Evolutionary conservation across 257 asterid species (phyloP), one percentile per base, ranked within the genome.

Genomic region (Solanum pimpinellifolium): DNA sequence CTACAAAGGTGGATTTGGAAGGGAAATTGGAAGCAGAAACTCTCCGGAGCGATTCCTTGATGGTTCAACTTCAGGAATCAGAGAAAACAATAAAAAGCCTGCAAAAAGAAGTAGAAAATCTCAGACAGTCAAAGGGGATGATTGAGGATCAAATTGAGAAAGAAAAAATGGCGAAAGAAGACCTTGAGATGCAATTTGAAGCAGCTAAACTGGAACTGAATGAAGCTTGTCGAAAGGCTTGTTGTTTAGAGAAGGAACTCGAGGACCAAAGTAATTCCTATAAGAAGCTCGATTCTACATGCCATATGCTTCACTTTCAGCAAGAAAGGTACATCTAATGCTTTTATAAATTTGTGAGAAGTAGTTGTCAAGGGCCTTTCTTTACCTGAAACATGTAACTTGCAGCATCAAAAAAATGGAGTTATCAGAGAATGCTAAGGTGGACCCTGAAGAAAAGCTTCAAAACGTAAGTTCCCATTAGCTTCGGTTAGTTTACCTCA

Each of bases 381-480:
- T 39, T 83, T 84, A 80, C 75, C 90, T 90, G 60, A 92, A 88
- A 75, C 42, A 15, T 86, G 39, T 82, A 44, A 60, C 88, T 89
- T 92, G 83, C 95, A 93, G 96, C 89, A 86, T 70, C 81, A 42
- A 86, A 70, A 85, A 87, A 83, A 88, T 85, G 87, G 92, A 86
- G 90, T 87, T 44, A 87, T 82, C 86, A 49, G 90, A 88, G 56
- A 89, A 88, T 85, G 90, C 68, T 5, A 44, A 86, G 74, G 80
- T 60, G 87, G 92, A 86, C 25, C 88, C 86, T 76, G 68, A 76
- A 76, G 93, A 88, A 89, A 90, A 73, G 74, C 91, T 90, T 87
- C 93, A 88, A 90, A 90, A 91, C 80, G 99, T 96, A 91, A 92
- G 98, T 89, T 70, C 56, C 59, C 46, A 49, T 81, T 33, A 49